Conservation (phyloP, 371 early-diverging fungal genomes). For the Syncephalastrum contaminatum region DNA sequence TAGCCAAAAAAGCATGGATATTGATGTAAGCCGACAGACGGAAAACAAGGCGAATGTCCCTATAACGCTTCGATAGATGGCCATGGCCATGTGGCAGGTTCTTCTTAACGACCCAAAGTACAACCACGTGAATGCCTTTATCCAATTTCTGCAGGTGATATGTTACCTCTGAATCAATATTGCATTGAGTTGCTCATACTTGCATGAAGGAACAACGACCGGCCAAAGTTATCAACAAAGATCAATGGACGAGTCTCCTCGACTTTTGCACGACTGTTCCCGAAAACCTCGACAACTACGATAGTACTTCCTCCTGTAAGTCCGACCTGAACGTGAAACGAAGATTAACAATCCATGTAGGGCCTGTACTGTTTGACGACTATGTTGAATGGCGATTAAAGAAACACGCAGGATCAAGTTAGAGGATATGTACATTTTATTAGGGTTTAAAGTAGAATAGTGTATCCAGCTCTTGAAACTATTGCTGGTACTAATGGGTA, state of each 20-base stretch:
- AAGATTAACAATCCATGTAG: conserved; percentile 11
- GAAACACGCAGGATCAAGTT: background rate
- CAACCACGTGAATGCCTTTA: conserved; percentile 27
- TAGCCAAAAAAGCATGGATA: conserved; percentile 43
- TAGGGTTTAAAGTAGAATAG: too few relatives aligned
- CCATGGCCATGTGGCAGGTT: conserved; percentile 37
- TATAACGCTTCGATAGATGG: conserved; percentile 17
- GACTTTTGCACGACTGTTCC: conserved; percentile 37
- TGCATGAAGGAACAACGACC: conserved; percentile 27
- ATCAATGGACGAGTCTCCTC: conserved; percentile 44
- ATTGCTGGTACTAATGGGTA: too few relatives aligned
- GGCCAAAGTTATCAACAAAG: conserved; percentile 45
- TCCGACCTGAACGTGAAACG: background rate
- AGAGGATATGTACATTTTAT: too few relatives aligned
- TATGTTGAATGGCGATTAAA: conserved; percentile 36
- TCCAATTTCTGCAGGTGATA: conserved; percentile 30
- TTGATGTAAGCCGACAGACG: conserved; percentile 24
- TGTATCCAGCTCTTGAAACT: too few relatives aligned
- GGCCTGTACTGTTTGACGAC: conserved; percentile 47
- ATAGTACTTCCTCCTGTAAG: conserved; percentile 42
- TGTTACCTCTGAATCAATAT: background rate
- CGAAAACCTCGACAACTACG: conserved; percentile 29
- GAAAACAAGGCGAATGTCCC: background rate
- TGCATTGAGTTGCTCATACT: background rate
- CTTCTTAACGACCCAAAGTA: conserved; percentile 20